These are phyloP conservation scores for Combretum micranthum DNA, from an alignment of 345 rosid genomes.

Conservation along the genomic window DNA sequence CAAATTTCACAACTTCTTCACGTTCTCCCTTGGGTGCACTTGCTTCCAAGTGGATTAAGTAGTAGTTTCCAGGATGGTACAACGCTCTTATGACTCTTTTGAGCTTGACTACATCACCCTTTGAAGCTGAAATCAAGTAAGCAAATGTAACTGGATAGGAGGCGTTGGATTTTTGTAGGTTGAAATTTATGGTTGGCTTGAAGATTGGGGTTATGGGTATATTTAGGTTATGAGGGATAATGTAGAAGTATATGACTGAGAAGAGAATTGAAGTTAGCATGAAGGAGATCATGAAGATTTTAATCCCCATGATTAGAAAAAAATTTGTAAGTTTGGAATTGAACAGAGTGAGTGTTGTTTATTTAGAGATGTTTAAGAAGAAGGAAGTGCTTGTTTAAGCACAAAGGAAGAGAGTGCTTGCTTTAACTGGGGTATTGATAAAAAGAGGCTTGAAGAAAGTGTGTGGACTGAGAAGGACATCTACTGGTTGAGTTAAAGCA, in stretches of 20 bases:
- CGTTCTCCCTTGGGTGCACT: constrained; percentile 57
- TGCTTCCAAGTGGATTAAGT: constrained; percentile 64
- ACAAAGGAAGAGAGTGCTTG: background rate
- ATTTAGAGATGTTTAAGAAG: background rate
- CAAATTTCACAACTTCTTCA: constrained; percentile 45
- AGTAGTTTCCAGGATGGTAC: constrained; percentile 79
- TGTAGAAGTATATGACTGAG: constrained; percentile 28
- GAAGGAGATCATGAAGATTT: constrained; percentile 47
- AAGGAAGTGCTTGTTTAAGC: constrained; percentile 6
- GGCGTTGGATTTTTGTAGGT: constrained; percentile 22
- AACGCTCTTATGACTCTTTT: constrained; percentile 51
- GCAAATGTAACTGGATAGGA: constrained; percentile 64
- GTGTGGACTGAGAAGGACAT: constrained; percentile 15
- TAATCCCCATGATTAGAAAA: constrained; percentile 35
- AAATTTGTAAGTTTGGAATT: background rate
- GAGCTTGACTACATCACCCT: constrained; percentile 56
- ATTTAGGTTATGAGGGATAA: constrained; percentile 37
- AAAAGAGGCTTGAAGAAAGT: constrained; percentile 8
- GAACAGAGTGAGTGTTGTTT: background rate
- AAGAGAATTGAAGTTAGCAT: constrained; percentile 41
- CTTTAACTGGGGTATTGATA: too few species aligned
- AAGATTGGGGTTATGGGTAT: constrained; percentile 24
- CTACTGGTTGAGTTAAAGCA: background rate
- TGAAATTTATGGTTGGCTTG: constrained; percentile 31
- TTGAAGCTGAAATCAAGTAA: constrained; percentile 77